Evolutionary conservation across 1,284 basidiomycete species (phyloP).

Genomic region (Rhizopogon parksii): DNA sequence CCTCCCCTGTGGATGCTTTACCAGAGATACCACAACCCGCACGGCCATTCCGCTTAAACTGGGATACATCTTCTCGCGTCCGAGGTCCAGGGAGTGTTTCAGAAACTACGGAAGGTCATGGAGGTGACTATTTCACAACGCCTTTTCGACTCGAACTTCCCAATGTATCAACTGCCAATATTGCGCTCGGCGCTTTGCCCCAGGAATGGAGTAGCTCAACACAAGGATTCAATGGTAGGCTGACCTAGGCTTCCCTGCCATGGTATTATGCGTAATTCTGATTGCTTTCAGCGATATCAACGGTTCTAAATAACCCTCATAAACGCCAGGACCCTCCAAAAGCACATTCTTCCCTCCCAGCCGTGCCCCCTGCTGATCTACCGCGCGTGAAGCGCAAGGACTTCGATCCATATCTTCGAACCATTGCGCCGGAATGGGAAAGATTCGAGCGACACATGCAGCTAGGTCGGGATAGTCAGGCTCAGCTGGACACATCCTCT

Average conservation of each 20-base stretch:
- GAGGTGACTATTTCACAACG: conserved; percentile 43
- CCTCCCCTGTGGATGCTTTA: conserved; percentile 40
- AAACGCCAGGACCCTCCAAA: conserved; percentile 81
- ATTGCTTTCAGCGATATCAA: conserved; percentile 53
- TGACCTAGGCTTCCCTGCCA: not conserved
- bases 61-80: conserved; percentile 49
- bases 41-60: conserved; percentile 59
- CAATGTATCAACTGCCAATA: conserved; percentile 34
- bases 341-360: conserved; percentile 71
- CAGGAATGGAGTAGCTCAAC: conserved; percentile 72
- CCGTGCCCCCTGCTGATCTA: conserved; percentile 62
- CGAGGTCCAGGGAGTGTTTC: conserved; percentile 60
- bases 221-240: conserved; percentile 71
- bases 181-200: conserved; percentile 41
- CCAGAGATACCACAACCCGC: conserved; percentile 35
- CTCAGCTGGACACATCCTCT: conserved; percentile 30
- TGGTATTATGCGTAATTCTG: conserved; percentile 4
- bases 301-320: conserved; percentile 80
- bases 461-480: conserved; percentile 36
- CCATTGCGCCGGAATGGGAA: conserved; percentile 74
- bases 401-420: conserved; percentile 76
- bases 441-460: conserved; percentile 51
- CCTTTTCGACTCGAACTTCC: conserved; percentile 36
- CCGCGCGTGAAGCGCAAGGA: conserved; percentile 78
- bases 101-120: conserved; percentile 55